A percentile compares a stretch with the other conserved stretches of the same genome.
These are phyloP conservation scores for Venturia carpophila DNA, from an alignment of 2,329 filamentous ascomycete genomes.

Conservation along the genomic window DNA sequence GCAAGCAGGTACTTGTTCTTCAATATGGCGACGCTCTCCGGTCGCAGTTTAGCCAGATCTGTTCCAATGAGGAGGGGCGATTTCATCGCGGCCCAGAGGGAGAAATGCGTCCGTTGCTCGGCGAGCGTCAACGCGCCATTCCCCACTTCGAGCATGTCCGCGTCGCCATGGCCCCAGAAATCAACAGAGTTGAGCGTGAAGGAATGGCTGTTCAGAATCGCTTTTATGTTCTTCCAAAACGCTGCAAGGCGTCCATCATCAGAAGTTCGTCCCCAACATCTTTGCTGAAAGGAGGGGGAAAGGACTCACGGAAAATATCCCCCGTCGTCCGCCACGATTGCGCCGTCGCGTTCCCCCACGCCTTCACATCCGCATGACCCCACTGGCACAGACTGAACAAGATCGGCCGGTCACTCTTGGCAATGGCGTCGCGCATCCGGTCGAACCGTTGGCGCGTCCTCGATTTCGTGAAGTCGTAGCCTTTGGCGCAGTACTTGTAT, in stretches of 20 bases:
- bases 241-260: neutral
- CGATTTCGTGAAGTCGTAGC: constrained; percentile 26
- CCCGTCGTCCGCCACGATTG: constrained; percentile 25
- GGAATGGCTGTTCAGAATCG: constrained; percentile 33
- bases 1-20: constrained; percentile 43
- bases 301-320: neutral
- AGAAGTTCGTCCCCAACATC: neutral
- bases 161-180: constrained; percentile 33
- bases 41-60: constrained; percentile 34
- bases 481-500: neutral
- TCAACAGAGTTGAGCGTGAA: constrained; percentile 31
- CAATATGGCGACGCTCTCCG: constrained; percentile 37
- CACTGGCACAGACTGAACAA: constrained; percentile 44
- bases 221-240: constrained; percentile 22
- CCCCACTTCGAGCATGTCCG: constrained; percentile 37
- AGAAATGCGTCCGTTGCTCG: constrained; percentile 39
- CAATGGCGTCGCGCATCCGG: constrained; percentile 46
- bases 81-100: constrained; percentile 42
- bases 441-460: constrained; percentile 41
- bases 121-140: constrained; percentile 34
- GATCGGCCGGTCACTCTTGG: constrained; percentile 35
- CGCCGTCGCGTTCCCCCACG: constrained; percentile 17
- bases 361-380: constrained; percentile 29
- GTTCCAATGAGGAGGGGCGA: constrained; percentile 43
- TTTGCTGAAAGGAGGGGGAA: neutral